Evolutionary conservation across 371 early-diverging fungal genomes (phyloP), one percentile per base, ranked within the genome.

Genomic region (Choanephora cucurbitarum): DNA sequence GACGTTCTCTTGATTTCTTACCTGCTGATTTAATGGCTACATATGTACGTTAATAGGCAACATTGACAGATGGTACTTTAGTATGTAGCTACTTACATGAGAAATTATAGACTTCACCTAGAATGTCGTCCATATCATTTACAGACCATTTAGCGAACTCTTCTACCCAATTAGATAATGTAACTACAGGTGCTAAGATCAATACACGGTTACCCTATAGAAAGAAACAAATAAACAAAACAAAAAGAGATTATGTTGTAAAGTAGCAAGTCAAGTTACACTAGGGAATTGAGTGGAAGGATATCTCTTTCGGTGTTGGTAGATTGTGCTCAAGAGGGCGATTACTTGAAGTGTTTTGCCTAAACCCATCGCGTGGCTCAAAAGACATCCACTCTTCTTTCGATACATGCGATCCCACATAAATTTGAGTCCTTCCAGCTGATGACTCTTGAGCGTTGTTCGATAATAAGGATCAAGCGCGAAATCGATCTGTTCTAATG

Each of bases 331-430:
- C 1, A 95, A 31, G 31, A 95, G 81, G 0, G 84, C 69, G 49
- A 97, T 83, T 5, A 84, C 80, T 66, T 95, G 94, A 5, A 95
- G 60, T 0, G 94, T 91, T 70, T 97, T 97, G 6, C 87, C 77
- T 42, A 66, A 22, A 0, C 96, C 96, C 94, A 96, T 95, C 5
- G 89, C 79, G 72, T 96, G 95, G 0, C 94, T 93, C 31, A 97
- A 75, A 17, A 95, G 82, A 49, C 94, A 92, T 0, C 95, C 96
- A 40, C 67, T 63, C 19, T 81, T 70, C 48, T 81, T 63, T 80
- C 84, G 83, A 18, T 91, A 79, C 1, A 89, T 58, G 24, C 87
- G 85, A 21, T 80, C 80, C 92, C 93, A 95, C 72, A 93, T 75
- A 63, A 93, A 93, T 15, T 75, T 72, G 1, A 93, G 61, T 0